Evolutionary conservation across 1,284 basidiomycete species (phyloP).

Genomic region (Anthracocystis walkeri): DNA sequence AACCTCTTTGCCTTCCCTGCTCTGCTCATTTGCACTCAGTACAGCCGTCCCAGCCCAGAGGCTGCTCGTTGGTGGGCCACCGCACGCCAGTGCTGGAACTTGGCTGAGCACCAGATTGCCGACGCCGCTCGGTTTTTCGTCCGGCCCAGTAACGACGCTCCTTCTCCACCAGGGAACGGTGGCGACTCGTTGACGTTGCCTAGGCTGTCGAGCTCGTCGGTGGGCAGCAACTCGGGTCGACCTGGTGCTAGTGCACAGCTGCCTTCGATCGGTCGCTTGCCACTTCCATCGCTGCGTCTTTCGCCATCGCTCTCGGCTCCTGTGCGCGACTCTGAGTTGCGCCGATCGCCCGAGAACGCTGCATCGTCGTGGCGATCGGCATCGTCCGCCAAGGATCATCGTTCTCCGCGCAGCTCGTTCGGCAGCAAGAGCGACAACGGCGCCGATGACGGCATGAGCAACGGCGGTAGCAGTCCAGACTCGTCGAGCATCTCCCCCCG

Average conservation of each 20-base stretch:
- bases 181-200: slow-evolving; percentile 37
- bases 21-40: slow-evolving; percentile 50
- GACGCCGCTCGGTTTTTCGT: slow-evolving; percentile 50
- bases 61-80: slow-evolving; percentile 47
- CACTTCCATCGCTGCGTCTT: slow-evolving; percentile 44
- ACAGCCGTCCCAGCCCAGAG: slow-evolving; percentile 39
- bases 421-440: slow-evolving; percentile 38
- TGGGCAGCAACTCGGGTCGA: slow-evolving; percentile 14
- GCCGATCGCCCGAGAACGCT: slow-evolving; percentile 16
- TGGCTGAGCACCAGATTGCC: slow-evolving; percentile 39
- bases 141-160: slow-evolving; percentile 41
- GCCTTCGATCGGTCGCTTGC: slow-evolving; percentile 37
- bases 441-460: slow-evolving; percentile 37
- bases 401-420: slow-evolving; percentile 36
- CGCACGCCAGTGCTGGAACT: slow-evolving; percentile 52
- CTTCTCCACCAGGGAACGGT: slow-evolving; percentile 30
- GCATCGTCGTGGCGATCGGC: slow-evolving; percentile 24
- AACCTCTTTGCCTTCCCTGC: slow-evolving; percentile 51
- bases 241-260: slow-evolving; percentile 18
- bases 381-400: slow-evolving; percentile 20
- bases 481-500: slow-evolving; percentile 36
- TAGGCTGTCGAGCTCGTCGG: slow-evolving; percentile 31
- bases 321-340: slow-evolving; percentile 5
- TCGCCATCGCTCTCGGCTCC: slow-evolving; percentile 34
- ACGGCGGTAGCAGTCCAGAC: slow-evolving; percentile 41